Evolutionary conservation across 2,329 filamentous ascomycete species (phyloP).

Genomic region (Penicillium sp.): DNA sequence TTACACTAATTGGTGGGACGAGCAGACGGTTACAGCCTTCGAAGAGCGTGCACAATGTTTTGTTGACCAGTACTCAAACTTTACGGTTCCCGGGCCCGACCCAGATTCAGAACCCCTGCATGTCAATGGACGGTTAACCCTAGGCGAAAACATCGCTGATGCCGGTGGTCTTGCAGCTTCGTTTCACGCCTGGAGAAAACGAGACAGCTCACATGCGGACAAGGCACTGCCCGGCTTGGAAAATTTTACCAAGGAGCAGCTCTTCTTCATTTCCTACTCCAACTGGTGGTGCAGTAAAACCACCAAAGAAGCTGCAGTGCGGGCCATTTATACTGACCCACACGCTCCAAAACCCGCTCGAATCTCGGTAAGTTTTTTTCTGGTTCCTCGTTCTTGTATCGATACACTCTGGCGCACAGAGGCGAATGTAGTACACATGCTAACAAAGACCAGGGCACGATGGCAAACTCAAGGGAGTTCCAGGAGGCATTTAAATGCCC

Average conservation of each 20-base stretch:
- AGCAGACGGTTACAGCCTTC: conserved; percentile 57
- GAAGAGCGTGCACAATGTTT: conserved; percentile 61
- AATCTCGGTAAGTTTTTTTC: conserved; percentile 39
- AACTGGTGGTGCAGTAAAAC: conserved; percentile 66
- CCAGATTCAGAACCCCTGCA: conserved; percentile 53
- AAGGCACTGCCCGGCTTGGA: conserved; percentile 58
- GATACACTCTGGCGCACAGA: too few species aligned
- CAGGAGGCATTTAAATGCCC: conserved; percentile 64
- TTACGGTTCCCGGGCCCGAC: conserved; percentile 51
- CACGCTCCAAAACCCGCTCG: conserved; percentile 63
- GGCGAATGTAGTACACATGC: conserved; percentile 3
- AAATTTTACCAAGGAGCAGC: conserved; percentile 61
- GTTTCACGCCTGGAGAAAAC: conserved; percentile 63
- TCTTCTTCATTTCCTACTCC: conserved; percentile 65
- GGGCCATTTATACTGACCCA: conserved; percentile 58
- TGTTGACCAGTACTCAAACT: conserved; percentile 62
- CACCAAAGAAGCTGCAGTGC: conserved; percentile 55
- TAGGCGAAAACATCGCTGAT: conserved; percentile 70
- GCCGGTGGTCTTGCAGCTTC: conserved; percentile 62
- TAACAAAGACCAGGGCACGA: conserved; percentile 47
- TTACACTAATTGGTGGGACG: conserved; percentile 64
- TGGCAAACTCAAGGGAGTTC: conserved; percentile 65
- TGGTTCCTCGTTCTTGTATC: neutral
- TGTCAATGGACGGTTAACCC: conserved; percentile 60
- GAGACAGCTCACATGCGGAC: conserved; percentile 50